These are phyloP conservation scores for Xylariaceae sp. DNA, from an alignment of 2,329 filamentous ascomycete species.

Conservation along the genomic window DNA sequence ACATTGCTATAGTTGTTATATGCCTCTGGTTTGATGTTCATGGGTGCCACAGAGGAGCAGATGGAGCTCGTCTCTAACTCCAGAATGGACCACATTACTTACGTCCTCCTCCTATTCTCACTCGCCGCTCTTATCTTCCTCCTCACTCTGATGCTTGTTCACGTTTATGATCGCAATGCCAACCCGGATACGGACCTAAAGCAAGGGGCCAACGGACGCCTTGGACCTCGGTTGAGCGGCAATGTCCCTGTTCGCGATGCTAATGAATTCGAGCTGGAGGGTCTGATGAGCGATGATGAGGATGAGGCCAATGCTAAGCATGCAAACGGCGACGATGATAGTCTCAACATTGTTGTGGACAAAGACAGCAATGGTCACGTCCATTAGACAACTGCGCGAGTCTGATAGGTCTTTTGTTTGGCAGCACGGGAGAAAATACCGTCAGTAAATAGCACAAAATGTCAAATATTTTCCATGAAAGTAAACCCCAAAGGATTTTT, in stretches of 20 bases:
- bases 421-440: background rate
- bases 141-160: constrained; percentile 79
- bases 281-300: constrained; percentile 83
- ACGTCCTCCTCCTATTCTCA: constrained; percentile 86
- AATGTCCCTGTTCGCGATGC: constrained; percentile 58
- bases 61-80: constrained; percentile 72
- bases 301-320: constrained; percentile 47
- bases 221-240: constrained; percentile 33
- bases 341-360: constrained; percentile 43
- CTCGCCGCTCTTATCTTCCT: constrained; percentile 87
- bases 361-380: constrained; percentile 40
- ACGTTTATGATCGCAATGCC: constrained; percentile 67
- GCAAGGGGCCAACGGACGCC: constrained; percentile 35
- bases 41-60: constrained; percentile 96
- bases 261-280: constrained; percentile 90
- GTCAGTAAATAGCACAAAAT: background rate
- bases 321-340: constrained; percentile 31
- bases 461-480: background rate
- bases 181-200: constrained; percentile 36
- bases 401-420: background rate
- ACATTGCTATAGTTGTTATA: constrained; percentile 63
- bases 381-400: constrained; percentile 13
- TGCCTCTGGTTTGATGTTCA: constrained; percentile 91
- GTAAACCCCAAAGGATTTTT: background rate
- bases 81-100: constrained; percentile 81